Evolutionary conservation across 1,284 basidiomycete species (phyloP), one percentile per base, ranked within the genome.

Genomic region (Sanghuangporus baumii): DNA sequence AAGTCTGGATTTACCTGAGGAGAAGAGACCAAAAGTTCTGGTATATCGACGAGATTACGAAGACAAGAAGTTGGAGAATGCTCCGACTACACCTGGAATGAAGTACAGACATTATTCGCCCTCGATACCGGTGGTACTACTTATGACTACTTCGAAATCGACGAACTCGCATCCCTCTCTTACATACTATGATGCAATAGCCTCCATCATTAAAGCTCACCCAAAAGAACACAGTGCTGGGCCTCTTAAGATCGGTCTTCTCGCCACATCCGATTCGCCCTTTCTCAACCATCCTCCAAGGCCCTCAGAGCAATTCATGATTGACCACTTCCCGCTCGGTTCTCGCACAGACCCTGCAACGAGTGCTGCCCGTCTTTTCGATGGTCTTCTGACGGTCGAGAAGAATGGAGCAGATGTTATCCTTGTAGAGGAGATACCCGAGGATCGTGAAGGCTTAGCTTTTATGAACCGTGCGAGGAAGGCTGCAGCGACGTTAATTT

Each of bases 91-190:
- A 0, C 97, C 97, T 0, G 97, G 97, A n/a, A 98, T 98, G 96
- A 99, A 99, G 76, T 99, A 99, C 74, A 84, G 91, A 58, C 97
- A 99, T 76, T 99, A 99, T 73, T 92, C 95, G 31, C 96, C 96
- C 1, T 79, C 86, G 1, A 86, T 94, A 11, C 93, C 94, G 2
- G 90, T 96, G 20, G 85, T 84, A 31, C 80, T 97, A 6, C 76
- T 96, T 34, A 78, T 84, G 62, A 86, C 88, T 59, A 68, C 74
- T 61, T 74, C 80, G 18, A 60, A 69, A 36, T 78, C 79, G 47
- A 77, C 82, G 6, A 43, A 64, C 8, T 75, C 71, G 8, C 63
- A 67, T 16, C 63, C 70, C 26, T 62, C 73, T 8, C 67, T 73
- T 3, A 68, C 77, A 2, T 62, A 76, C 12, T 67, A 71, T 7